Base-by-base conservation (phyloP, 306 rosid genomes). In the Crataegus laevigata region DNA sequence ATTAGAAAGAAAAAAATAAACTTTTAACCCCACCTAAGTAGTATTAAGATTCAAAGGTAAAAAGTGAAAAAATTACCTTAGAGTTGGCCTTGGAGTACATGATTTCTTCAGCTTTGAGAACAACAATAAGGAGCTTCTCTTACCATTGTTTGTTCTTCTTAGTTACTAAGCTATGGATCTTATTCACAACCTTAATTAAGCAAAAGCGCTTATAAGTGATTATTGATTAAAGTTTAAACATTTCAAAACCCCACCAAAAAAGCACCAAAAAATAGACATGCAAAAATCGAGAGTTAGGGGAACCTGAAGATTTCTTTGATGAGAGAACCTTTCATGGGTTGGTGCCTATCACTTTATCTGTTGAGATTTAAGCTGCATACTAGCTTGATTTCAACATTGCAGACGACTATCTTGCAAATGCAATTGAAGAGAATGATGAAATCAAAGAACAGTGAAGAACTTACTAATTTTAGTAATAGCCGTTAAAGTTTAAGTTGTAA, bases 221-320 rank as follows among this genome's bases (percentile, higher is more conserved):
- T 51, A 54, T 22, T 28, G 45, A 63, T 36, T 71, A 65, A n/a
- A 76, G 5, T 22, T 22, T 65, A 55, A 61, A 45, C 65, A 58
- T 26, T 66, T 66, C 47, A 21, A 64, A 66, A 62, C 57, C 55
- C 71, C 8, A 64, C 29, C 21, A 40, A 1, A 62, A 29, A 55
- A 64, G 22, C 7, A 13, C 8, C 50, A 43, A 76, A 38, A 38
- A 50, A 62, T 62, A 50, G 21, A 59, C 15, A 26, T 77, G 40
- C 17, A 77, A 30, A 67, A n/a, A 54, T 21, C 3, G 25, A 74
- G 3, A 72, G 43, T 12, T 32, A n/a, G 29, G 21, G 22, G 28
- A 36, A 92, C 97, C 94, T 90, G 92, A 90, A 92, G 83, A 92
- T 88, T 80, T 92, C 90, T 77, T 87, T 92, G 72, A 92, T 90